Base-by-base conservation (phyloP, 345 rosid species). In the Bretschneidera sinensis region DNA sequence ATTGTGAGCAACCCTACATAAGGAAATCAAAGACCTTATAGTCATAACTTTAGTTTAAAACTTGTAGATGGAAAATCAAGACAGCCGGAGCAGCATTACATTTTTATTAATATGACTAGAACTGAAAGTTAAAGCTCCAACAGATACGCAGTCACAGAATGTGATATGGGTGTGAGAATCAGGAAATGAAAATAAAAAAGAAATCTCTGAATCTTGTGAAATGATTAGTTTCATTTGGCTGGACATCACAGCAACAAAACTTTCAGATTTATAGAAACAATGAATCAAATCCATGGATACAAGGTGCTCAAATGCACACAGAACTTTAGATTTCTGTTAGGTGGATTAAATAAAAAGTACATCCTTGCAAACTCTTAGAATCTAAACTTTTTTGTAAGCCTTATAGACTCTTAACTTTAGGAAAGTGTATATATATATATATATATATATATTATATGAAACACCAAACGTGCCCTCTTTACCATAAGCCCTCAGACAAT, bases 1-100 rank as follows among this genome's bases (percentile, higher is more conserved):
- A 94, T 81, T 94, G 99, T 35, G 97, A 86, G 72, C 96, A 90
- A 22, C 80, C 89, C 99, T 94, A 71, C 74, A 76, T 22, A 43
- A 64, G 49, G 28, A 74, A 70, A 54, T 43, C 25, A 65, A 71
- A 58, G 39, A 55, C 43, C 21, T 3, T 43, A 48, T 17, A 56
- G 55, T 35, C 24, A 34, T n/a, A 48, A 21, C 14, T 24, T 47
- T 28, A 28, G 8, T n/a, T 24, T 21, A 23, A 17, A 59, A 58
- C 33, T 28, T 28, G 33, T 28, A 28, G 33, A 39, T 4, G 15
- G 45, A 39, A 39, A 39, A 39, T 39, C 15, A 39, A 39, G 11
- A 14, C 1, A 4, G 45, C 45, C 4, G 4, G 16, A 39, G 16
- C n/a, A n/a, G n/a, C n/a, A n/a, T 48, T 0, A n/a, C 20, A n/a